Conservation (phyloP, 2,329 filamentous ascomycete species). For the Fusarium tupiense region DNA sequence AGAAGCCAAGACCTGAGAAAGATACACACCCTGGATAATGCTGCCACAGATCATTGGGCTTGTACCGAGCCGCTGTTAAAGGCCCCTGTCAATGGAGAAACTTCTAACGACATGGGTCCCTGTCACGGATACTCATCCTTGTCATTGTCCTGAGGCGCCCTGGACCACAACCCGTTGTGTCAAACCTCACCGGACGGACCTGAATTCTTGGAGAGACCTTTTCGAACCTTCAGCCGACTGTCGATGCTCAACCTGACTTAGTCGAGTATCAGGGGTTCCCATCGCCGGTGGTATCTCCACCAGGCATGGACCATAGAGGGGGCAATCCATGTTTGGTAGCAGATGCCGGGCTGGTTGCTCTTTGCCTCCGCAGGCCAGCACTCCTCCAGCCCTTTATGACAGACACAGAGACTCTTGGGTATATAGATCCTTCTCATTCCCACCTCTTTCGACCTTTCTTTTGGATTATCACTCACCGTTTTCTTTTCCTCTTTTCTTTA, state of each 20-base stretch:
- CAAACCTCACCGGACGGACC: conserved; percentile 38
- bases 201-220: conserved; percentile 29
- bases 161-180: conserved; percentile 29
- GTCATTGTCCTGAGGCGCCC: conserved; percentile 36
- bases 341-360: conserved; percentile 37
- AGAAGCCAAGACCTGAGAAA: conserved; percentile 27
- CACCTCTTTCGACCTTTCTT: conserved; percentile 30
- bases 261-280: conserved; percentile 24
- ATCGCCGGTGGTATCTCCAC: conserved; percentile 35
- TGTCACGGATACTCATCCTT: conserved; percentile 12
- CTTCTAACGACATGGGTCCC: conserved; percentile 17
- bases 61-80: conserved; percentile 27
- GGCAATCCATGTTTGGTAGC: conserved; percentile 25
- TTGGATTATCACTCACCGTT: conserved; percentile 40
- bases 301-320: conserved; percentile 25
- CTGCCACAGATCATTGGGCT: conserved; percentile 27
- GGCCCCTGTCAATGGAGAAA: conserved; percentile 24
- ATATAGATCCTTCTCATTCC: conserved; percentile 44
- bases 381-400: not conserved
- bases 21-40: conserved; percentile 22
- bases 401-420: conserved; percentile 29
- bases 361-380: conserved; percentile 24
- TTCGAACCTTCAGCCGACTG: conserved; percentile 22
- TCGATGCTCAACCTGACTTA: conserved; percentile 19
- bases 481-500: conserved; percentile 42